Conservation (phyloP, 2,329 filamentous ascomycete species). For the Aspergillus carbonarius region DNA sequence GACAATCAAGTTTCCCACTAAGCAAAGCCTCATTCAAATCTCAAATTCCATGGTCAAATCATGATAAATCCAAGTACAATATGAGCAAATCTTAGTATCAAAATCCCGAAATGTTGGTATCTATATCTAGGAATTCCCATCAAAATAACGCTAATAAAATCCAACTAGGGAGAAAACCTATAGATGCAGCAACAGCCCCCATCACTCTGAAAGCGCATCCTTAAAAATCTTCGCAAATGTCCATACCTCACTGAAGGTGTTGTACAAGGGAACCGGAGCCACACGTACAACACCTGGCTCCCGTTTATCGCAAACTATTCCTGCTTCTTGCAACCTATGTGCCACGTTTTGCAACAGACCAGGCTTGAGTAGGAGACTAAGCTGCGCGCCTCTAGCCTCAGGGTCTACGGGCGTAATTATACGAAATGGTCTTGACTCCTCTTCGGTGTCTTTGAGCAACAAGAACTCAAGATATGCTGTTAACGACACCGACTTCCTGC, state of each 20-base stretch:
- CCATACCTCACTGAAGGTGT: conserved; percentile 71
- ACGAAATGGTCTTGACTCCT: conserved; percentile 48
- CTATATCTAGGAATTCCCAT: not conserved
- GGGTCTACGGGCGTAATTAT: conserved; percentile 70
- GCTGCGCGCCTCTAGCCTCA: conserved; percentile 68
- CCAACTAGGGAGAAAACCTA: not conserved
- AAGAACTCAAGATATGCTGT: conserved; percentile 74
- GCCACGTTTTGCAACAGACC: conserved; percentile 70
- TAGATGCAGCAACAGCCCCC: not conserved
- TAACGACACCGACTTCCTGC: conserved; percentile 67
- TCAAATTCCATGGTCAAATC: too few species aligned
- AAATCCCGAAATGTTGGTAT: not conserved
- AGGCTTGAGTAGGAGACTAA: conserved; percentile 69
- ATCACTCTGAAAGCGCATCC: conserved; percentile 25
- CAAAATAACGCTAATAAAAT: not conserved
- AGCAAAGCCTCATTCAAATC: too few species aligned
- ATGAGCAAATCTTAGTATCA: not conserved
- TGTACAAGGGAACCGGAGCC: conserved; percentile 79
- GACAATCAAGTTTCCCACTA: not conserved
- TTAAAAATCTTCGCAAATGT: conserved; percentile 49
- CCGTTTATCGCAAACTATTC: conserved; percentile 76
- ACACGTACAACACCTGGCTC: conserved; percentile 81
- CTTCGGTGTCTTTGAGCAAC: conserved; percentile 46
- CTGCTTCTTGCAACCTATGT: conserved; percentile 63
- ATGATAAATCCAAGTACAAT: too few species aligned